Percentiles rank a stretch among this genome's conserved stretches.
Evolutionary conservation across 225 moss, liverwort and hornwort genomes (phyloP).

Genomic region (Ulota crispa): DNA sequence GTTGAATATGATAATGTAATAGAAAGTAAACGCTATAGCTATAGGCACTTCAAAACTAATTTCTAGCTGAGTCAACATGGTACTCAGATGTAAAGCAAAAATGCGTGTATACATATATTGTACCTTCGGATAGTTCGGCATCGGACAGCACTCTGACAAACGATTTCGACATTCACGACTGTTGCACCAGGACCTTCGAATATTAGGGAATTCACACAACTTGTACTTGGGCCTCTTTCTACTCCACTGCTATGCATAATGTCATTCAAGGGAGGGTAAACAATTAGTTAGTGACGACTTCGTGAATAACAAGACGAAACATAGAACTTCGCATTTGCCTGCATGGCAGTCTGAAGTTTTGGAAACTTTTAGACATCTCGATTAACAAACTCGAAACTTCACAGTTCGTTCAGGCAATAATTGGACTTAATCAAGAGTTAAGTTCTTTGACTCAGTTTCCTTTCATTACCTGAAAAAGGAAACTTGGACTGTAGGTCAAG

Average conservation of each 20-base stretch:
- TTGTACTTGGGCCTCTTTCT: not conserved
- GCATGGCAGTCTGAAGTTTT: constrained; percentile 8
- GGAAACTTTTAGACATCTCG: not conserved
- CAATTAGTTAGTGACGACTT: not conserved
- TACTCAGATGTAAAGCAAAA: not conserved
- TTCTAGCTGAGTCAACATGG: not conserved
- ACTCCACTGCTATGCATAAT: not conserved
- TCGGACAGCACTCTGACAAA: constrained; percentile 1
- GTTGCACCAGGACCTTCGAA: not conserved
- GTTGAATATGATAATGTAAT: too few relatives aligned
- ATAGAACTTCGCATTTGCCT: not conserved
- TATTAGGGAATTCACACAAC: not conserved
- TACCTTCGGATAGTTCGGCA: constrained; percentile 9
- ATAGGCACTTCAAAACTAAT: not conserved
- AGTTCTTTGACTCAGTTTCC: not conserved
- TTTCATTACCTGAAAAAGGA: not conserved
- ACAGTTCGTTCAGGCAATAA: not conserved
- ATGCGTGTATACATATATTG: not conserved
- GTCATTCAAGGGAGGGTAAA: not conserved
- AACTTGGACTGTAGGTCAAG: constrained; percentile 6
- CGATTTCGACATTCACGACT: not conserved
- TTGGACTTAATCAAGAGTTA: not conserved
- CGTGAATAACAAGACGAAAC: not conserved
- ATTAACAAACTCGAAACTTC: not conserved
- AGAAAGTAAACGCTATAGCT: not conserved